Percentiles rank a stretch among this genome's conserved stretches.
phyloP scores from a whole-genome alignment of 345 rosid genomes.

The Murraya paniculata region DNA sequence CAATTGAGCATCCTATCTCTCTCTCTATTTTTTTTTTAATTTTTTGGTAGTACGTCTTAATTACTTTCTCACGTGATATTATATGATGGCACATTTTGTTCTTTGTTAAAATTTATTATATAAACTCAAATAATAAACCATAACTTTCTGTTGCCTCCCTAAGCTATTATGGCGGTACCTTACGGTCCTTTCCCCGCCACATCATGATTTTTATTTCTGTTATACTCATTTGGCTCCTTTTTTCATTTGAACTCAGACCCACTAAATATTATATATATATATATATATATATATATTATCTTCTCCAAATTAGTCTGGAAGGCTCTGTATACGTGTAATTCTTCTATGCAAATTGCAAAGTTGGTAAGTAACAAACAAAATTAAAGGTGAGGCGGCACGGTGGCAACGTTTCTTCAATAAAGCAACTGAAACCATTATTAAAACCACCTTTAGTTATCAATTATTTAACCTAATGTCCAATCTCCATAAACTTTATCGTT shows the following conservation, averaged over 20 bases:
- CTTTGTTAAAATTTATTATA: not conserved
- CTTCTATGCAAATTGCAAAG: not conserved
- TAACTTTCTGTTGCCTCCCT: not conserved
- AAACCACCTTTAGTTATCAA: not conserved
- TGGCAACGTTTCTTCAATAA: not conserved
- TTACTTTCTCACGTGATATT: constrained; percentile 7
- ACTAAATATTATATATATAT: not conserved
- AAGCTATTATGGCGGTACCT: not conserved
- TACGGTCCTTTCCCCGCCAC: too few species aligned
- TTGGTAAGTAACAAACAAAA: not conserved
- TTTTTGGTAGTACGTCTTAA: too few species aligned
- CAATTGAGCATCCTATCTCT: not conserved
- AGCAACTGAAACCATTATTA: not conserved
- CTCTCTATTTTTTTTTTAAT: too few species aligned
- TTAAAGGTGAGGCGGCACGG: not conserved
- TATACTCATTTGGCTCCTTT: not conserved
- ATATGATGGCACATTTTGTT: not conserved
- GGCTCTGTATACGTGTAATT: not conserved
- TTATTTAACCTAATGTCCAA: not conserved
- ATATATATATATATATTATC: not conserved
- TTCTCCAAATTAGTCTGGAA: not conserved
- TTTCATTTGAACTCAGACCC: not conserved
- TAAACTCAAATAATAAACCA: not conserved
- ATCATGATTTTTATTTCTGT: too few species aligned
- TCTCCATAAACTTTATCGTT: not conserved